Base-by-base conservation (phyloP, 192 early-diverging fungal species). In the Funneliformis geosporum region DNA sequence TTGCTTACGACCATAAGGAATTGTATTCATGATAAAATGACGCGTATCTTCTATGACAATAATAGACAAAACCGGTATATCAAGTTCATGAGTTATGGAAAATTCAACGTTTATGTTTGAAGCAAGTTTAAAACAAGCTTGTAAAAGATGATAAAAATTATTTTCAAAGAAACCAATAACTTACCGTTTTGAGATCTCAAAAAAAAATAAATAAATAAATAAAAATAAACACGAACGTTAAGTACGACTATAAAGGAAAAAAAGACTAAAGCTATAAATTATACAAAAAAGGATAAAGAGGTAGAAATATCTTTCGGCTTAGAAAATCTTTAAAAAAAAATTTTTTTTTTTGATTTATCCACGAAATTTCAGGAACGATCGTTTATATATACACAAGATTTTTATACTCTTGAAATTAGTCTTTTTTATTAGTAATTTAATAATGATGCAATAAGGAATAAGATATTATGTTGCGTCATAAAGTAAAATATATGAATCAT, bases 1-100 rank as follows among this genome's bases (percentile, higher is more conserved):
- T 75, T 80, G 84, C 68, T 84, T 87, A 61, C 89, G 86, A 47
- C 79, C 61, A 27, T 74, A 59, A 64, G 78, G 50, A 21, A 55
- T 55, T 55, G 50, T 55, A 16, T 55, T 55, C 50, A 55, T 55
- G 16, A 55, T 55, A 55, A 55, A 55, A 21, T 55, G 5, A 55
- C 50, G 50, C 50, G 50, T 55, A 21, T 6, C 14, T 18, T 55
- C 21, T 55, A 18, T 21, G 16, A 55, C 3, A 55, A 55, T 55
- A 55, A 18, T 21, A 55, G 18, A 55, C 7, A 55, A 21, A 4
- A 21, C 50, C 47, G 5, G 50, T 21, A 55, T 21, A 6, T 55
- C 16, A 21, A 55, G 50, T 21, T 4, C 50, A 18, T 18, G 21
- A n/a, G 50, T 55, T 55, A 55, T 4, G 21, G 16, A 16, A 18